Evolutionary conservation across 345 rosid genomes (phyloP).

Genomic region (Angophora floribunda): DNA sequence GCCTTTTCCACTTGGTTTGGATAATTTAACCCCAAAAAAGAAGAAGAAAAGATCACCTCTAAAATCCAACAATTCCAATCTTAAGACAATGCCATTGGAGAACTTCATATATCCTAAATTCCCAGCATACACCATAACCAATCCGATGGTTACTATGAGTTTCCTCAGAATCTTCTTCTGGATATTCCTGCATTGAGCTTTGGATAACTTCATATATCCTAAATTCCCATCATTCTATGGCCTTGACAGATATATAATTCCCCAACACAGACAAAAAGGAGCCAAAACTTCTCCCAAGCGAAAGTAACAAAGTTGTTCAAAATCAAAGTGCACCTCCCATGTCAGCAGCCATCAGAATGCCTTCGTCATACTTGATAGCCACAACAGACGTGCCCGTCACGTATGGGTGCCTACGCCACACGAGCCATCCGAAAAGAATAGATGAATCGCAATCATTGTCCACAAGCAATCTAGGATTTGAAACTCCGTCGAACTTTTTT

Average conservation of each 20-base stretch:
- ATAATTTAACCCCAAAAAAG: background rate
- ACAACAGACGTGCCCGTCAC: slow-evolving; percentile 90
- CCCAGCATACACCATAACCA: background rate
- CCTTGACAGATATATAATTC: background rate
- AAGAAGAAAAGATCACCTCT: background rate
- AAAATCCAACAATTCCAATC: background rate
- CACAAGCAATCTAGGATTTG: no score
- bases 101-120: background rate
- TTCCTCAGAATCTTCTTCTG: background rate
- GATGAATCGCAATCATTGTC: background rate
- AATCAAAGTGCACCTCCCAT: slow-evolving; percentile 41
- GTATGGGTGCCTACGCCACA: slow-evolving; percentile 52
- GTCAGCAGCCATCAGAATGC: slow-evolving; percentile 91
- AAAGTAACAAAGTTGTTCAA: background rate
- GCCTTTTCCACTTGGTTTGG: background rate
- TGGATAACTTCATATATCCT: no score
- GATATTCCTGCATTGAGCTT: background rate
- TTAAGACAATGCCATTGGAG: background rate
- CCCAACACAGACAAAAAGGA: background rate
- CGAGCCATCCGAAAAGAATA: background rate
- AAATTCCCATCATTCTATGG: background rate
- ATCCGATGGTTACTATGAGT: background rate
- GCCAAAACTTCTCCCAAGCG: background rate
- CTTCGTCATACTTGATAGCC: slow-evolving; percentile 84
- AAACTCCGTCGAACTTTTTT: no score